Evolutionary conservation across 2,329 filamentous ascomycete species (phyloP), one percentile per base, ranked within the genome.

Genomic region (Diaporthe vaccinii): DNA sequence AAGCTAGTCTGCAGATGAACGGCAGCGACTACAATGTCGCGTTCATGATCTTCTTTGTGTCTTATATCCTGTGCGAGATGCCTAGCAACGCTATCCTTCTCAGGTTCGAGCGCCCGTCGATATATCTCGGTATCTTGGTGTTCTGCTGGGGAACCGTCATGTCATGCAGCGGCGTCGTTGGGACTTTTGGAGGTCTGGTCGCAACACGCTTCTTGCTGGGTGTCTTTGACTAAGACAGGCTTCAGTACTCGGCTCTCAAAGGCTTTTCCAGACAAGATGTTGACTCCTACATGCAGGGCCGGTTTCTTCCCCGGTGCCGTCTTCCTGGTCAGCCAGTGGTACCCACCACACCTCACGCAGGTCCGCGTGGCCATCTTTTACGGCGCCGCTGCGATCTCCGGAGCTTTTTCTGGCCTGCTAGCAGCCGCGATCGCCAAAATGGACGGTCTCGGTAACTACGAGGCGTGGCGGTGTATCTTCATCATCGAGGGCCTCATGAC

Each of bases 391-490:
- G 80, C 84, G 1, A 78, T 86, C 17, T 85, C 82, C 34, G 84
- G 86, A 25, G 86, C 84, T 7, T 85, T 87, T 9, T 80, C 83
- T 69, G 81, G 80, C 75, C 70, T 89, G 1, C 82, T 90, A 0
- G 87, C 88, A 2, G 89, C 86, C 57, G 86, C 81, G 2, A 89
- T 89, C 72, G 81, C 84, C 22, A 79, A 84, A 17, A 84, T 89
- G 75, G 82, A 86, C 41, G 87, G 87, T 3, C 79, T 81, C 2
- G 79, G 83, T 3, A 85, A 85, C 31, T 78, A 88, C 39, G 79
- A 81, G 3, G 86, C 86, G 3, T 90, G 87, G 87, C 84, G 87
- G 61, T 91, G 89, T 87, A 89, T 89, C 51, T 90, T 90, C 76
- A 87, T 90, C 72, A 80, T 90, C 5, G 88, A 90, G 78, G 89